These are phyloP conservation scores for Schoenoplectus triqueter DNA, from an alignment of 202 grass and related monocot species.

Conservation along the genomic window DNA sequence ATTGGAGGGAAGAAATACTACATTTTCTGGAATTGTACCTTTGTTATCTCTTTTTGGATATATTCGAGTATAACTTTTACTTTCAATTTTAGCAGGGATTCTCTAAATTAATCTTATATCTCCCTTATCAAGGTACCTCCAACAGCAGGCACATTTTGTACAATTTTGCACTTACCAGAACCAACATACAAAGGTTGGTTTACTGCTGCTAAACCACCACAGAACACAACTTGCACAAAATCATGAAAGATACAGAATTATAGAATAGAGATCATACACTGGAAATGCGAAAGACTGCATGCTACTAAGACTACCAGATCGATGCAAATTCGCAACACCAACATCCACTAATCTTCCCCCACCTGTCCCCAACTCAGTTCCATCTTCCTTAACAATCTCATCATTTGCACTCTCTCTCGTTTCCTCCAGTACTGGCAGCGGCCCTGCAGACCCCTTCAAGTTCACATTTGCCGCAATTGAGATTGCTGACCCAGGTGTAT, in stretches of 20 bases:
- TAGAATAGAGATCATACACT: constrained; percentile 34
- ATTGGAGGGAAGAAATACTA: background rate
- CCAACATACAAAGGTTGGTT: background rate
- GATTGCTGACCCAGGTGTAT: background rate
- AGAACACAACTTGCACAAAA: background rate
- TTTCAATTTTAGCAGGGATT: background rate
- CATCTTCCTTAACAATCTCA: constrained; percentile 3
- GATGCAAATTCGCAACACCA: background rate
- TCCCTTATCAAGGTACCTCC: background rate
- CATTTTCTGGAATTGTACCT: background rate
- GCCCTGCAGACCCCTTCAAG: constrained; percentile 6
- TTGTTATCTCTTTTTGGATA: background rate
- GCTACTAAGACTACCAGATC: constrained; percentile 27
- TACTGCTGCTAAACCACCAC: background rate
- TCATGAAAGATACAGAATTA: background rate
- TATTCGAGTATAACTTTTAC: background rate
- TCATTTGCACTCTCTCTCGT: background rate
- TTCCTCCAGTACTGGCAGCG: background rate
- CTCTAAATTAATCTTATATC: background rate
- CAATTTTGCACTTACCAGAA: background rate
- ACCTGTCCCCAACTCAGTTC: background rate
- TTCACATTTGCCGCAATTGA: background rate
- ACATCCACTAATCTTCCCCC: background rate
- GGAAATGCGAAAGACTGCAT: constrained; percentile 39
- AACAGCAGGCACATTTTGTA: background rate